Conservation (phyloP, 306 rosid species). For the Trichosanthes cucumerina region DNA sequence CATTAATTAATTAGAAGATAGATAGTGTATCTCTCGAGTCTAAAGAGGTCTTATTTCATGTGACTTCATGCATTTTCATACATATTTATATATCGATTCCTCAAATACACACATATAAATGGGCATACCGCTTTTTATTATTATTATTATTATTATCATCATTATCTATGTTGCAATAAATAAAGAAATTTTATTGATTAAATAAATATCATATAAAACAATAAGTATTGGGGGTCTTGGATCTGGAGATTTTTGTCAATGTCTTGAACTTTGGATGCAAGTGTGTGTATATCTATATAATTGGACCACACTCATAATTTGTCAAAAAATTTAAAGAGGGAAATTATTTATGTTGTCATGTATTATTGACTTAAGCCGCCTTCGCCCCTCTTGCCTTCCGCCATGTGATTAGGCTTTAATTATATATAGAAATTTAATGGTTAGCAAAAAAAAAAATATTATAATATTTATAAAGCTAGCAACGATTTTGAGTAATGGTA, state of each 20-base stretch:
- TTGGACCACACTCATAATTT: conserved; percentile 4
- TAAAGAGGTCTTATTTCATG: neutral
- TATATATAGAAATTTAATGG: no score
- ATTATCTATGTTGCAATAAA: neutral
- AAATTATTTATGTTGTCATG: neutral
- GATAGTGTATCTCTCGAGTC: neutral
- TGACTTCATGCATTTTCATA: neutral
- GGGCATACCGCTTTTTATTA: neutral
- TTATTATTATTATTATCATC: neutral
- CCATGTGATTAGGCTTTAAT: conserved; percentile 1
- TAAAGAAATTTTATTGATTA: neutral
- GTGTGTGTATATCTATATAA: neutral
- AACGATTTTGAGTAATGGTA: no score
- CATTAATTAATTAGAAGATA: neutral
- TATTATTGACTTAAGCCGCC: neutral
- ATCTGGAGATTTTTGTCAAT: conserved; percentile 10
- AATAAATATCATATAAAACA: neutral
- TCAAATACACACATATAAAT: neutral
- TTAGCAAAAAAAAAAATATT: no score
- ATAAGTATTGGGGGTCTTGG: neutral
- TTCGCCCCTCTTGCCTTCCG: neutral
- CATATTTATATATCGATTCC: neutral
- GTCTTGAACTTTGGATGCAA: conserved; percentile 2
- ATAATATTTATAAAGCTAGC: no score
- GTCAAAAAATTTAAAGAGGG: neutral